Percentiles rank a stretch among this genome's conserved stretches.
Evolutionary conservation across 2,329 filamentous ascomycete species (phyloP).

Genomic region (Aspergillus vadensis): DNA sequence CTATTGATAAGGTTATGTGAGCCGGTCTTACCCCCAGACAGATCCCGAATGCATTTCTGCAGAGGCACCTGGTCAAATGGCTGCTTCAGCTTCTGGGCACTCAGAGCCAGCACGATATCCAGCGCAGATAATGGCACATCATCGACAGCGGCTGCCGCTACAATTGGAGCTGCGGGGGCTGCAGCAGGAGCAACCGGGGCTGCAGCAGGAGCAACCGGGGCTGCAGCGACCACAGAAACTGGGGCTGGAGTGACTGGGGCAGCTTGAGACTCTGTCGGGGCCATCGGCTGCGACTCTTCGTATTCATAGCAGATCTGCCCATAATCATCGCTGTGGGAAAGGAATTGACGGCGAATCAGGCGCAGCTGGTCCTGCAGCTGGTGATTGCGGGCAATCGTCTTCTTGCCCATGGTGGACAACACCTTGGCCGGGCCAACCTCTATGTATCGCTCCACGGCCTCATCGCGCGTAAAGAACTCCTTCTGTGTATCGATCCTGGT

Average conservation of each 20-base stretch:
- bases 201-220: neutral
- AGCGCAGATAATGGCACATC: neutral
- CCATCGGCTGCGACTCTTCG: neutral
- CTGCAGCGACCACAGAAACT: neutral
- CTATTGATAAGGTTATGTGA: too few species aligned
- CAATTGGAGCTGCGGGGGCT: neutral
- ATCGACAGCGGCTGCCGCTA: neutral
- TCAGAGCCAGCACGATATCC: conserved; percentile 4
- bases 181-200: neutral
- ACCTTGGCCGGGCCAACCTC: conserved; percentile 6
- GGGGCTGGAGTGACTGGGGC: neutral
- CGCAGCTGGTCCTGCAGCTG: neutral
- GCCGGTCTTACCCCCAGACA: neutral
- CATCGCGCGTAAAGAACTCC: neutral
- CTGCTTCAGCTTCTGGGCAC: conserved; percentile 8
- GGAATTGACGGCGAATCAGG: neutral
- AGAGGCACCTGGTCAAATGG: conserved; percentile 2
- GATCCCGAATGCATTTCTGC: conserved; percentile 2
- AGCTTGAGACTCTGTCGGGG: neutral
- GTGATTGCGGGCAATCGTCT: conserved; percentile 1
- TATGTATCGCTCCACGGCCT: neutral
- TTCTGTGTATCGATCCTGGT: conserved; percentile 9
- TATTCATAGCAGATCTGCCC: conserved; percentile 3
- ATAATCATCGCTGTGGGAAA: neutral
- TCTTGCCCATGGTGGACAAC: conserved; percentile 5